Evolutionary conservation across 495 filamentous ascomycete species (phyloP).

Genomic region (Copromyces sp.): DNA sequence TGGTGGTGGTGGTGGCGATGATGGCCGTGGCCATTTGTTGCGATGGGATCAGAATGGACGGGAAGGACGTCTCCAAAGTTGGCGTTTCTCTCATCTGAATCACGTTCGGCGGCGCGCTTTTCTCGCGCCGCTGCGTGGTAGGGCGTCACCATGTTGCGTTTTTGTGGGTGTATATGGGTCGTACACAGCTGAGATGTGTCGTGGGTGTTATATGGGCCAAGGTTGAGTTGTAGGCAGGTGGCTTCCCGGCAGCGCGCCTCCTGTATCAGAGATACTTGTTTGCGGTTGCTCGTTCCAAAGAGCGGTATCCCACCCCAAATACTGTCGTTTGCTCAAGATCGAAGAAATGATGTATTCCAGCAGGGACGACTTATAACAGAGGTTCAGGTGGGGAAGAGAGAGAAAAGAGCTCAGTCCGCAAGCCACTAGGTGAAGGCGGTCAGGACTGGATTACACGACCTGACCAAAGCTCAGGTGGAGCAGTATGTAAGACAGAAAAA

Average conservation of each 20-base stretch:
- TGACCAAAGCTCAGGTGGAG: neutral
- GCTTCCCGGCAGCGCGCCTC: neutral
- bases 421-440: neutral
- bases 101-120: neutral
- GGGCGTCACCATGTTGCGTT: neutral
- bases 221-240: neutral
- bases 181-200: neutral
- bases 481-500: neutral
- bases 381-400: neutral
- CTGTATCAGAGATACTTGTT: neutral
- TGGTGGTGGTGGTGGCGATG: neutral
- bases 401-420: neutral
- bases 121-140: neutral
- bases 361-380: neutral
- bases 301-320: neutral
- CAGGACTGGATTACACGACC: neutral
- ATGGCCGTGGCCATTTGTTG: neutral
- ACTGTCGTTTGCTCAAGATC: neutral
- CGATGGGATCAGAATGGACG: neutral
- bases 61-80: neutral
- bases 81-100: neutral
- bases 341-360: neutral
- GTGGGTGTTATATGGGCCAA: neutral
- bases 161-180: neutral
- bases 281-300: neutral